Percentiles rank a stretch among this genome's conserved stretches.
Conservation (phyloP, 345 rosid species). For the Salix dunnii region DNA sequence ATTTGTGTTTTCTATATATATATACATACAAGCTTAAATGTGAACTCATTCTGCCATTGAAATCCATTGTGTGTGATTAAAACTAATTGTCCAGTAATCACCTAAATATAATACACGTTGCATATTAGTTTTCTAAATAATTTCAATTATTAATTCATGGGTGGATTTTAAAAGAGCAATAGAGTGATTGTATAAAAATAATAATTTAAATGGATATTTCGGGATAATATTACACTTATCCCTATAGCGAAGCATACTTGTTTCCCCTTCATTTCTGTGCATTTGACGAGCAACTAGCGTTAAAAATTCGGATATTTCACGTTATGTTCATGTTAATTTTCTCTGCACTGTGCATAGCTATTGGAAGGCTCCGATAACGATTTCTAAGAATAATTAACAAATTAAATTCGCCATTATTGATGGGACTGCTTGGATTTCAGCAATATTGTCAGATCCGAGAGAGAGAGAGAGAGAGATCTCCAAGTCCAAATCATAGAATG, state of each 20-base stretch:
- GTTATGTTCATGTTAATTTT: neutral
- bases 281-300: neutral
- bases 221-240: neutral
- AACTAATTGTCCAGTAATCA: neutral
- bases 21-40: neutral
- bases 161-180: neutral
- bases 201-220: neutral
- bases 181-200: no score
- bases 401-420: conserved; percentile 1
- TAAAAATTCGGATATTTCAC: neutral
- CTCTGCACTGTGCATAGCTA: neutral
- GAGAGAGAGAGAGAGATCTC: neutral
- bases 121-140: neutral
- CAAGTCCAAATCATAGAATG: conserved; percentile 1
- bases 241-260: neutral
- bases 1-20: neutral
- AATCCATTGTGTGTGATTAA: no score
- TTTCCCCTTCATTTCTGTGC: neutral
- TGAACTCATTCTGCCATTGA: neutral
- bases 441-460: conserved; percentile 23
- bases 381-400: neutral
- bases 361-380: neutral
- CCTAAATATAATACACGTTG: neutral
- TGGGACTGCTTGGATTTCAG: conserved; percentile 14
- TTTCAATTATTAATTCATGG: neutral